Conservation (phyloP, 2,329 filamentous ascomycete genomes). For the Basipetospora chlamydospora region DNA sequence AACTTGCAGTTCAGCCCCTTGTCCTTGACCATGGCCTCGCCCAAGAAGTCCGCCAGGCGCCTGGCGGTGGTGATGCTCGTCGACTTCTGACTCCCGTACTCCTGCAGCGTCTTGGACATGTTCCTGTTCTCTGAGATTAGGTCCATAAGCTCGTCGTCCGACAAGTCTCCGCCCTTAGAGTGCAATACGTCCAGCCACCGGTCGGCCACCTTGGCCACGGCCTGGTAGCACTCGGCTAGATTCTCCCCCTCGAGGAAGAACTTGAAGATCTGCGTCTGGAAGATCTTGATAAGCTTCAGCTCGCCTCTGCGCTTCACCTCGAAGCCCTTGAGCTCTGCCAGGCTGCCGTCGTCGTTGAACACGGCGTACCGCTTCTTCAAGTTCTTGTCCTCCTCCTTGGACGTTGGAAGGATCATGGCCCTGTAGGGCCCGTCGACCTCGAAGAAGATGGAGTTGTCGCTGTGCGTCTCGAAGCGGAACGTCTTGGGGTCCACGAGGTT, state of each 20-base stretch:
- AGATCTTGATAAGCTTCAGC: constrained; percentile 98
- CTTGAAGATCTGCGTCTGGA: constrained; percentile 98
- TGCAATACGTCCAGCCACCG: constrained; percentile 93
- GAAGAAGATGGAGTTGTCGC: constrained; percentile 98
- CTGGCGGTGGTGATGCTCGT: constrained; percentile 98
- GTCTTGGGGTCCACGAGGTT: constrained; percentile 64
- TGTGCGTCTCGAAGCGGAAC: constrained; percentile 90
- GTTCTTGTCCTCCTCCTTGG: constrained; percentile 98
- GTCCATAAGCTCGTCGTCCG: constrained; percentile 94
- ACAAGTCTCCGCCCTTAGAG: constrained; percentile 73
- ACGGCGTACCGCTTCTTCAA: constrained; percentile 98
- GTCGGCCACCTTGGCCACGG: constrained; percentile 90
- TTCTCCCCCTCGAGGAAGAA: constrained; percentile 92
- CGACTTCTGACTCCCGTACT: constrained; percentile 91
- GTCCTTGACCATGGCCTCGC: constrained; percentile 98
- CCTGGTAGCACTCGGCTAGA: constrained; percentile 73
- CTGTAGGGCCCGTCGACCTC: constrained; percentile 96
- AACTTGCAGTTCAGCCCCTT: constrained; percentile 99
- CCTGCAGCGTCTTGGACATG: constrained; percentile 93
- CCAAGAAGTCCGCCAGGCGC: constrained; percentile 86
- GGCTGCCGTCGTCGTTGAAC: constrained; percentile 92
- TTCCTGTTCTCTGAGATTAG: constrained; percentile 99
- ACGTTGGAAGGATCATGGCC: constrained; percentile 93
- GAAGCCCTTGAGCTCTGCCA: constrained; percentile 93
- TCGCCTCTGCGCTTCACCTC: constrained; percentile 96